A percentile compares a stretch with the other conserved stretches of the same genome.
These are phyloP conservation scores for Hypoxylon sp. DNA, from an alignment of 2,329 filamentous ascomycete species.

Conservation along the genomic window DNA sequence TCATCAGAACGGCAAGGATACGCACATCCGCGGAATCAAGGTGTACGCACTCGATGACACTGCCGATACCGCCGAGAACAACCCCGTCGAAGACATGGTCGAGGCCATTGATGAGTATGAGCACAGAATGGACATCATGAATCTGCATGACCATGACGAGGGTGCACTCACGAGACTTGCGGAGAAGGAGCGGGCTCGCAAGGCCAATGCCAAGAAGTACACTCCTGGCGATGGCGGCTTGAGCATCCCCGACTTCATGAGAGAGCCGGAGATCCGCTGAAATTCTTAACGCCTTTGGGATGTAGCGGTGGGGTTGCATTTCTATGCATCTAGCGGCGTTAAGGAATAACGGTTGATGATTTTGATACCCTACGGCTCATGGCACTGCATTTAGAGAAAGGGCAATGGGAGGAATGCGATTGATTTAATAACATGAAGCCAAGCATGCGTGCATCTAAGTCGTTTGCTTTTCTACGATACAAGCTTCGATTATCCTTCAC, in stretches of 20 bases:
- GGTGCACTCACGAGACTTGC: slow-evolving; percentile 45
- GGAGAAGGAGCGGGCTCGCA: slow-evolving; percentile 44
- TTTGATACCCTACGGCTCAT: slow-evolving; percentile 26
- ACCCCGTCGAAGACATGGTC: slow-evolving; percentile 48
- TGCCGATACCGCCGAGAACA: slow-evolving; percentile 51
- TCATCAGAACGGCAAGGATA: slow-evolving; percentile 99
- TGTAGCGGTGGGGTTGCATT: too few relatives aligned
- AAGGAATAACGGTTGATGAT: slow-evolving; percentile 15
- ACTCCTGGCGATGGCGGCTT: slow-evolving; percentile 48
- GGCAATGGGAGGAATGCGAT: too few relatives aligned
- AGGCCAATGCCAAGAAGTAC: slow-evolving; percentile 42
- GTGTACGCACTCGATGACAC: slow-evolving; percentile 71
- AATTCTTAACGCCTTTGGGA: too few relatives aligned
- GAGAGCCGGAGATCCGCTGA: slow-evolving; percentile 54
- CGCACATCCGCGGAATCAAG: slow-evolving; percentile 93
- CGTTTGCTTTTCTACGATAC: too few relatives aligned
- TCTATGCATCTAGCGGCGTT: slow-evolving; percentile 24
- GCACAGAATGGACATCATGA: slow-evolving; percentile 41
- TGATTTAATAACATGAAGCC: too few relatives aligned
- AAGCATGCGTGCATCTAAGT: too few relatives aligned
- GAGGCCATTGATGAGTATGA: slow-evolving; percentile 46
- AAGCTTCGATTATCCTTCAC: too few relatives aligned
- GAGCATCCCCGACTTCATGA: slow-evolving; percentile 51
- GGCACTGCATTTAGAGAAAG: too few relatives aligned
- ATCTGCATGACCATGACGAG: slow-evolving; percentile 47